Evolutionary conservation across 768 basidiomycete genomes (phyloP).

Genomic region (Agrocybe chaxingu): DNA sequence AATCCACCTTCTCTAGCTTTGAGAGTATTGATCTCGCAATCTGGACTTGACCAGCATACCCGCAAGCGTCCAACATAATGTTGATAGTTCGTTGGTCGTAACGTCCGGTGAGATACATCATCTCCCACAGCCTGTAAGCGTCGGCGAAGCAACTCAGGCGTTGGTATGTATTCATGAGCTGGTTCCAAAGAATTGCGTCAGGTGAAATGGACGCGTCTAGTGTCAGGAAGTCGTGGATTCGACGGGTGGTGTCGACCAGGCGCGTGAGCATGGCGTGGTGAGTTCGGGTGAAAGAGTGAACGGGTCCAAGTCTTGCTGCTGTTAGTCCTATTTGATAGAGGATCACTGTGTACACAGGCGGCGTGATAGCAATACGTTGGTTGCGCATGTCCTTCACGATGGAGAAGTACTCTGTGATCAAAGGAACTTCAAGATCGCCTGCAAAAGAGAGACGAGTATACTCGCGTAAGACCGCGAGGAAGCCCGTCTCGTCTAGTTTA

Average conservation of each 20-base stretch:
- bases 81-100: conserved; percentile 67
- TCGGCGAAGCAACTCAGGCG: conserved; percentile 69
- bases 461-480: conserved; percentile 57
- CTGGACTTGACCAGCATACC: conserved; percentile 47
- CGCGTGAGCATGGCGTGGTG: conserved; percentile 17
- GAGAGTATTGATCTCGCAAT: conserved; percentile 54
- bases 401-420: conserved; percentile 61
- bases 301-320: conserved; percentile 30
- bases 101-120: conserved; percentile 54
- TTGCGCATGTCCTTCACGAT: conserved; percentile 80
- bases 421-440: conserved; percentile 34
- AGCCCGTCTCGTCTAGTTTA: conserved; percentile 56
- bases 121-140: conserved; percentile 79
- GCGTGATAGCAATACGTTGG: conserved; percentile 54
- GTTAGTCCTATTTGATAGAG: conserved; percentile 51
- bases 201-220: conserved; percentile 76
- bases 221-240: conserved; percentile 73
- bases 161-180: conserved; percentile 87
- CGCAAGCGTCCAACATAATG: conserved; percentile 86
- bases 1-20: conserved; percentile 47
- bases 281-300: conserved; percentile 3
- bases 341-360: conserved; percentile 65
- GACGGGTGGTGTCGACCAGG: conserved; percentile 50
- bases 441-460: conserved; percentile 59
- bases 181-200: conserved; percentile 69